Percentiles rank a stretch among this genome's conserved stretches.
Evolutionary conservation across 2,329 filamentous ascomycete genomes (phyloP).

Genomic region (Apiospora arundinis): DNA sequence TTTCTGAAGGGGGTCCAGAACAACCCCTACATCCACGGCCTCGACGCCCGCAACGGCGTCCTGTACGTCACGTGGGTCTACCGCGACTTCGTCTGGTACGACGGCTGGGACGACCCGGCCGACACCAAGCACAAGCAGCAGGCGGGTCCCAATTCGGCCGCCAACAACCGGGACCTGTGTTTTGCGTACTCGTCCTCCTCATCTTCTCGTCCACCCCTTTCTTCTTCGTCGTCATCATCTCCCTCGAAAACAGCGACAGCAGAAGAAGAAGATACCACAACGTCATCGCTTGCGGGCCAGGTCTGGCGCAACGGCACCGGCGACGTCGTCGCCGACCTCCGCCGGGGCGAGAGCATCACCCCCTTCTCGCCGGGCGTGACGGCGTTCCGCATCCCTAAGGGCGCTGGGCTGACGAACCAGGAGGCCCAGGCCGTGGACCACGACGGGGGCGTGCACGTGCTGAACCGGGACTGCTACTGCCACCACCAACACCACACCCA

Average conservation of each 20-base stretch:
- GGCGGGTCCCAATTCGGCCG: slow-evolving; percentile 49
- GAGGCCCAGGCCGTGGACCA: slow-evolving; percentile 54
- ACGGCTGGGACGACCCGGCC: slow-evolving; percentile 47
- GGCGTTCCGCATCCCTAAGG: slow-evolving; percentile 52
- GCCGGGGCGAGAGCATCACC: slow-evolving; percentile 45
- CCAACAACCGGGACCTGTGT: slow-evolving; percentile 58
- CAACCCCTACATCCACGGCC: slow-evolving; percentile 59
- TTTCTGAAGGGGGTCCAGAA: slow-evolving; percentile 59
- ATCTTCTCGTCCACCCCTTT: no score
- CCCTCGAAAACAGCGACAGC: neutral
- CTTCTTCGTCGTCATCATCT: neutral
- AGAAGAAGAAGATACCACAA: slow-evolving; percentile 35
- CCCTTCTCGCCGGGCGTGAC: slow-evolving; percentile 49
- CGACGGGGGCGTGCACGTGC: slow-evolving; percentile 53
- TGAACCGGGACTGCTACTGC: slow-evolving; percentile 52
- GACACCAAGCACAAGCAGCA: slow-evolving; percentile 50
- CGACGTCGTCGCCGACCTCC: slow-evolving; percentile 42
- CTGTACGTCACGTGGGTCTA: slow-evolving; percentile 58
- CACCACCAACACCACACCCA: neutral
- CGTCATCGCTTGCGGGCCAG: slow-evolving; percentile 33
- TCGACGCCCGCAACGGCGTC: slow-evolving; percentile 41
- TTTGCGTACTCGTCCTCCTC: slow-evolving; percentile 50
- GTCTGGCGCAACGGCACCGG: slow-evolving; percentile 51
- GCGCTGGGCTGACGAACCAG: slow-evolving; percentile 55
- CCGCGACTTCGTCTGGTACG: slow-evolving; percentile 53